A percentile compares a stretch with the other conserved stretches of the same genome.
Conservation (phyloP, 2,329 filamentous ascomycete species). For the Fusarium kyushuense region DNA sequence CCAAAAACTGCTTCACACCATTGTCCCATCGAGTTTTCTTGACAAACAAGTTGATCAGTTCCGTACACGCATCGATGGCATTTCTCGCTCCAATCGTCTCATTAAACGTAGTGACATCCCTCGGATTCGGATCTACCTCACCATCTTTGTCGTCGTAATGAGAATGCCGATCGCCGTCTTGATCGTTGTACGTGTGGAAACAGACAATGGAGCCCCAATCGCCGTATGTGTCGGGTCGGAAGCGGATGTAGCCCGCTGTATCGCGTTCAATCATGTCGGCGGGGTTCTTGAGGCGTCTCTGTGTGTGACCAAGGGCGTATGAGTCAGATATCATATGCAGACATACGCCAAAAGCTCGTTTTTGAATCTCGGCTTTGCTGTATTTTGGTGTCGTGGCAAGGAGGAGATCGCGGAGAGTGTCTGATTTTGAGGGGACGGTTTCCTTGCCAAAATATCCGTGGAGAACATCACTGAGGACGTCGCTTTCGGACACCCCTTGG, state of each 20-base stretch:
- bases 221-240: conserved; percentile 19
- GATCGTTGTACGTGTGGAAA: conserved; percentile 27
- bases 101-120: conserved; percentile 22
- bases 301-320: conserved; percentile 29
- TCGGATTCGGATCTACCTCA: conserved; percentile 11
- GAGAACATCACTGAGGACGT: not conserved
- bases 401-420: conserved; percentile 23
- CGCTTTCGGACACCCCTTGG: conserved; percentile 4
- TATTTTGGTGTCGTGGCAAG: conserved; percentile 33
- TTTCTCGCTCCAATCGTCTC: conserved; percentile 25
- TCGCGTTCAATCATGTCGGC: conserved; percentile 18
- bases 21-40: conserved; percentile 25
- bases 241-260: conserved; percentile 23
- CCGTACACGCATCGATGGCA: conserved; percentile 12
- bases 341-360: conserved; percentile 30
- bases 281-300: conserved; percentile 20
- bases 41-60: conserved; percentile 18
- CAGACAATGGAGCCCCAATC: conserved; percentile 26
- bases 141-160: conserved; percentile 30
- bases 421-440: conserved; percentile 3
- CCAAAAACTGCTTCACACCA: conserved; percentile 16
- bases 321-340: conserved; percentile 36
- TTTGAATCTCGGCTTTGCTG: conserved; percentile 5
- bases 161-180: conserved; percentile 19
- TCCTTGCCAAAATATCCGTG: conserved; percentile 5